Evolutionary conservation across 257 asterid genomes (phyloP).

Genomic region (Solanum tarapatanum): DNA sequence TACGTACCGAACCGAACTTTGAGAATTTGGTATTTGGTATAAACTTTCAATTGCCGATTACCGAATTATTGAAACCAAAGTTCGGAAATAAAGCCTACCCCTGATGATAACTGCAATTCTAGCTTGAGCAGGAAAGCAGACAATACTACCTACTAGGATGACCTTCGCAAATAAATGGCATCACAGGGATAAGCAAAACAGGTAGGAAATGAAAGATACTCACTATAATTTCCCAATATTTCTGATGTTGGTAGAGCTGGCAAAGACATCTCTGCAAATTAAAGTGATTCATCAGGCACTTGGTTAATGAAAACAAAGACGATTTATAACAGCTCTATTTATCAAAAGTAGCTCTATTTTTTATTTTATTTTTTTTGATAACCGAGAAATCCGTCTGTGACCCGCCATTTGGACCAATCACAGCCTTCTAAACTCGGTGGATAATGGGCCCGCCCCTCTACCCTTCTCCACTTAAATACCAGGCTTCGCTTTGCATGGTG

Average conservation of each 20-base stretch:
- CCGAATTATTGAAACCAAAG: neutral
- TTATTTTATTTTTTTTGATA: no score
- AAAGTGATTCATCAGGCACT: neutral
- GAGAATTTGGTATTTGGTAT: neutral
- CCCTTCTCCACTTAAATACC: no score
- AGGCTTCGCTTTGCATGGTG: no score
- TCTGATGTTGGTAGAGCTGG: constrained; percentile 85
- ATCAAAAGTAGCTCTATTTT: neutral
- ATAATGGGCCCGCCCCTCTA: no score
- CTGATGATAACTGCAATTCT: neutral
- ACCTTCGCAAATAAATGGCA: neutral
- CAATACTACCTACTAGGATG: neutral
- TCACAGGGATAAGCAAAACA: neutral
- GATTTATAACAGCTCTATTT: neutral
- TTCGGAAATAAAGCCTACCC: neutral
- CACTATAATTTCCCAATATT: constrained; percentile 44
- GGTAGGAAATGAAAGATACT: constrained; percentile 4
- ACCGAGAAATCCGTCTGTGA: no score
- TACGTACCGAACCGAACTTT: neutral
- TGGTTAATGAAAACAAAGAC: neutral
- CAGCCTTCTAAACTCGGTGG: no score
- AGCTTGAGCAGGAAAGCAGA: neutral
- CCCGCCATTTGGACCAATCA: no score
- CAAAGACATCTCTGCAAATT: constrained; percentile 84
- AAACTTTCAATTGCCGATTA: neutral